Evolutionary conservation across 495 filamentous ascomycete genomes (phyloP), one percentile per base, ranked within the genome.

Genomic region (Hyaloscypha bicolor): DNA sequence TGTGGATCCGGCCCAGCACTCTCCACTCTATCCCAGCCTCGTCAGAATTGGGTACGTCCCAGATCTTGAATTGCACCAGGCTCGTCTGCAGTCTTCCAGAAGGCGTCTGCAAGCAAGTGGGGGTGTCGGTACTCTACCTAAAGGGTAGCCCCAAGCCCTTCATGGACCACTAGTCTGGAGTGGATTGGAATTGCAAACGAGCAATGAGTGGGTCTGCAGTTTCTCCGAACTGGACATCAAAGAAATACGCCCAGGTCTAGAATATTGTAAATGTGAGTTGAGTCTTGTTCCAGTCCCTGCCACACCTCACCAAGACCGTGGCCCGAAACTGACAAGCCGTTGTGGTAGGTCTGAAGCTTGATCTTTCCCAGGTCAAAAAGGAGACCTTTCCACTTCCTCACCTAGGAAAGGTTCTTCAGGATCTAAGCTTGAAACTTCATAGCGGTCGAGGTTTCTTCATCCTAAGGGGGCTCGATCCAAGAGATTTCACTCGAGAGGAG

Each of bases 371-470:
- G 22, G 58, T 60, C 31, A 39, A 39, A n/a, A 60, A 60, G 58
- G 69, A 72, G 31, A 86, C 73, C 60, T 88, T 88, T 51, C 81
- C 79, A n/a, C 79, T 88, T 29, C 83, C 85, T 39, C 81, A 74
- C 2, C 78, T 88, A 19, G 83, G 82, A 9, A 69, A 77, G 29
- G 80, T 77, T 67, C 76, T 88, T 33, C 74, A 76, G 45, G 55
- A 73, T 29, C 71, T 86, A 61, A 76, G 77, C 72, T 67, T 79
- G 1, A 80, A 86, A 60, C 66, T 86, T 48, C 76, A 85, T 69
- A 66, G 78, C 55, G 86, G 86, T 55, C 81, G 74, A 63, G 86
- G 86, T 1, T 85, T 87, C 68, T 79, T 80, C 58, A 76, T 86
- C 33, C 70, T 88, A 58, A 83, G 85, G 22, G 86, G 86, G 37